These are phyloP conservation scores for Digitaria exilis DNA, from an alignment of 202 grass and related monocot species.

Conservation along the genomic window DNA sequence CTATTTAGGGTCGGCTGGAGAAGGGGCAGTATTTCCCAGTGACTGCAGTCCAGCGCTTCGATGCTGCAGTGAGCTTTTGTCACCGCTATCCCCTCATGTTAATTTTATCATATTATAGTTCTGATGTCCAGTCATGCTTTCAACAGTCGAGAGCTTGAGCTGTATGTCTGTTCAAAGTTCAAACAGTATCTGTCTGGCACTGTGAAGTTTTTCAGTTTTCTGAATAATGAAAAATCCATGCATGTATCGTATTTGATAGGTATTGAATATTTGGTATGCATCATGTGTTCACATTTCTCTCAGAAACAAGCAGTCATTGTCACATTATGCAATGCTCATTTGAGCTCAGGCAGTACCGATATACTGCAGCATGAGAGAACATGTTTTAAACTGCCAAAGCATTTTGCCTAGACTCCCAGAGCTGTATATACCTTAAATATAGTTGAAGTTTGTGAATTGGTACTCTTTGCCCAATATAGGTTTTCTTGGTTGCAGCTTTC, in stretches of 20 bases:
- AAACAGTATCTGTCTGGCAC: background rate
- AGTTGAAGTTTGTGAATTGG: background rate
- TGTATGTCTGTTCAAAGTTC: background rate
- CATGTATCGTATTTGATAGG: background rate
- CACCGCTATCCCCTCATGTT: background rate
- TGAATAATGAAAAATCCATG: background rate
- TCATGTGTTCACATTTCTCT: background rate
- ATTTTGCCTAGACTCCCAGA: background rate
- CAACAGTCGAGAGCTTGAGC: background rate
- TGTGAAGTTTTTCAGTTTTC: background rate
- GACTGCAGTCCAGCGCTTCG: constrained; percentile 89
- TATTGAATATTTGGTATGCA: background rate
- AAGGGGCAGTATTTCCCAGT: constrained; percentile 90
- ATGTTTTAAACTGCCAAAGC: background rate
- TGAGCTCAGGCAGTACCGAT: background rate
- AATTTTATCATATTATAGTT: background rate
- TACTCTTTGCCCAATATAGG: background rate
- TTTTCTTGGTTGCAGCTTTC: background rate
- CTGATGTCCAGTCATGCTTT: background rate
- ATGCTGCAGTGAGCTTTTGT: constrained; percentile 74
- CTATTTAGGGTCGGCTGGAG: constrained; percentile 59
- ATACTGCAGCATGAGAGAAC: background rate
- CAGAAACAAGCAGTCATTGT: background rate
- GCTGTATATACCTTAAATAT: background rate
- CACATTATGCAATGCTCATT: background rate